Conservation (phyloP, 371 early-diverging fungal species). For the Mucor lusitanicus region DNA sequence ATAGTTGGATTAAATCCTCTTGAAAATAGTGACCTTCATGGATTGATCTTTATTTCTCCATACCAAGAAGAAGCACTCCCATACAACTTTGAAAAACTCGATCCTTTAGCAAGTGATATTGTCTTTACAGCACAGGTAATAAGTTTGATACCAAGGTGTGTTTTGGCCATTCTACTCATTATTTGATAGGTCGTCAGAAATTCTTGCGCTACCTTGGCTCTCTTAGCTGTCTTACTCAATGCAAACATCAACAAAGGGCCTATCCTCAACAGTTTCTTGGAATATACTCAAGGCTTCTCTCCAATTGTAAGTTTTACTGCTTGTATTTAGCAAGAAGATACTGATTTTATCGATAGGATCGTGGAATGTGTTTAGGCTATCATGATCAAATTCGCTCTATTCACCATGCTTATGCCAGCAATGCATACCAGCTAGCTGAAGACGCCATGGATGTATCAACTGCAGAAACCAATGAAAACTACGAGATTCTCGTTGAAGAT, state of each 20-base stretch:
- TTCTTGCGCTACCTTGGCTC: constrained; percentile 19
- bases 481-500: constrained; percentile 1
- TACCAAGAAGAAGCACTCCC: constrained; percentile 14
- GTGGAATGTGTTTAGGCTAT: constrained; percentile 19
- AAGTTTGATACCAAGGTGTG: neutral
- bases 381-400: neutral
- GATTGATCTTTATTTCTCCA: constrained; percentile 13
- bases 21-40: constrained; percentile 11
- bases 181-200: constrained; percentile 12
- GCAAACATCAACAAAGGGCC: constrained; percentile 12
- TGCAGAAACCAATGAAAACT: neutral
- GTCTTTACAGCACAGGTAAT: constrained; percentile 21
- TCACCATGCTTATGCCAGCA: constrained; percentile 12
- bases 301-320: constrained; percentile 16
- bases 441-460: neutral
- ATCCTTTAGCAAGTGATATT: neutral
- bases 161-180: neutral
- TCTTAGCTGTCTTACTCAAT: constrained; percentile 21
- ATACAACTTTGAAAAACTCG: neutral
- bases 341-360: constrained; percentile 8
- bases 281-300: constrained; percentile 11
- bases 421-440: neutral
- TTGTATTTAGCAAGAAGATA: neutral
- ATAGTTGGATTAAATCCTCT: neutral
- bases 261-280: constrained; percentile 10